These are phyloP conservation scores for Eutrema heterophyllum DNA, from an alignment of 345 rosid species.

Conservation along the genomic window DNA sequence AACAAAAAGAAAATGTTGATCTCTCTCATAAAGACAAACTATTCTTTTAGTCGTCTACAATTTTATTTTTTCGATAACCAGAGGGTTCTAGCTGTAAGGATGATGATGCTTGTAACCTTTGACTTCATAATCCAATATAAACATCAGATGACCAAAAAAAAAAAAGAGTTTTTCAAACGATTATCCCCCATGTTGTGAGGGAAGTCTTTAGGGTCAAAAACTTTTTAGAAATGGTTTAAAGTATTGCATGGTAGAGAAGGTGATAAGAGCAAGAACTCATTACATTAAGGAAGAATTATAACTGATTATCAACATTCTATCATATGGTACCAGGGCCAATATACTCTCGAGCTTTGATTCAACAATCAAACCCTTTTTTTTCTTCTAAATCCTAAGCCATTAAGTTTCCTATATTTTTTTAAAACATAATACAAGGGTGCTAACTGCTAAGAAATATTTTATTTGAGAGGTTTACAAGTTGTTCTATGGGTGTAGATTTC, in stretches of 20 bases:
- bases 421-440: neutral
- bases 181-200: neutral
- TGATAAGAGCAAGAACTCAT: neutral
- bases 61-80: too few species aligned
- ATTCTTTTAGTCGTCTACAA: neutral
- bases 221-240: neutral
- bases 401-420: neutral
- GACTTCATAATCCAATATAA: too few species aligned
- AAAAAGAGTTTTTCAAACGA: neutral
- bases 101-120: too few species aligned
- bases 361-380: too few species aligned
- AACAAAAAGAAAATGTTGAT: neutral
- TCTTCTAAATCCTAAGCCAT: neutral
- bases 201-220: neutral
- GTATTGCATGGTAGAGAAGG: neutral
- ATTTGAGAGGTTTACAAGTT: neutral
- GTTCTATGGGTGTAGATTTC: neutral
- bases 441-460: neutral
- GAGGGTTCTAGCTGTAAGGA: too few species aligned
- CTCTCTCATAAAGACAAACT: neutral
- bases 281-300: neutral
- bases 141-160: too few species aligned
- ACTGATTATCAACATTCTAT: too few species aligned
- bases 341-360: too few species aligned
- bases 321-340: too few species aligned